phyloP scores from a whole-genome alignment of 306 rosid genomes.

The Trifolium repens region DNA sequence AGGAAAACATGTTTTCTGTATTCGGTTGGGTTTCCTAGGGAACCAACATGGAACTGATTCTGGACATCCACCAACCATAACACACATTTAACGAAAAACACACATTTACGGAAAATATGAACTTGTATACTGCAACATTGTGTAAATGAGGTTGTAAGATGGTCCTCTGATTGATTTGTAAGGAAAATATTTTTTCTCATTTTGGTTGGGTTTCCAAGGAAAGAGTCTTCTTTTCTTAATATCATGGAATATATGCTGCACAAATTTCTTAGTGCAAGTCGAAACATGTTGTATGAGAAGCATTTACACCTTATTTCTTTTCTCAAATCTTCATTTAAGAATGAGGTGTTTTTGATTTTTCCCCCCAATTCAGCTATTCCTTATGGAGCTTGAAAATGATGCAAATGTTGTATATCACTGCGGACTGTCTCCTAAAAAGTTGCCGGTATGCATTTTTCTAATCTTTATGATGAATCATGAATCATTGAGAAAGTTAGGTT shows the following conservation, averaged over 20 bases:
- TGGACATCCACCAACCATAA: too few species aligned
- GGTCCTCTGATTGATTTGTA: constrained; percentile 19
- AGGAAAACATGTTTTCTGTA: neutral
- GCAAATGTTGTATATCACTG: constrained; percentile 96
- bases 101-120: neutral
- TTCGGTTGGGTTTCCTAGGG: constrained; percentile 26
- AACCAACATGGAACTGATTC: too few species aligned
- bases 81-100: neutral
- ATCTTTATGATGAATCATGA: constrained; percentile 34
- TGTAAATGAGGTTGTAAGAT: neutral
- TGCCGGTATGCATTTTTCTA: constrained; percentile 69
- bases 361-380: constrained; percentile 71
- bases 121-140: constrained; percentile 4
- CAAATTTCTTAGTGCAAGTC: constrained; percentile 25
- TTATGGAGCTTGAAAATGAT: constrained; percentile 76
- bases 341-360: constrained; percentile 45
- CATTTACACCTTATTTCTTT: constrained; percentile 34
- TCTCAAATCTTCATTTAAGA: constrained; percentile 42
- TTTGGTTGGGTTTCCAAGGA: constrained; percentile 29
- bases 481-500: constrained; percentile 26
- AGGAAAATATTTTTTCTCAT: neutral
- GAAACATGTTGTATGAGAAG: constrained; percentile 23
- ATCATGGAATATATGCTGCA: constrained; percentile 4
- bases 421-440: constrained; percentile 90
- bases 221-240: constrained; percentile 12